phyloP scores from a whole-genome alignment of 2,329 filamentous ascomycete genomes.

The Chaetomiaceae sp. region DNA sequence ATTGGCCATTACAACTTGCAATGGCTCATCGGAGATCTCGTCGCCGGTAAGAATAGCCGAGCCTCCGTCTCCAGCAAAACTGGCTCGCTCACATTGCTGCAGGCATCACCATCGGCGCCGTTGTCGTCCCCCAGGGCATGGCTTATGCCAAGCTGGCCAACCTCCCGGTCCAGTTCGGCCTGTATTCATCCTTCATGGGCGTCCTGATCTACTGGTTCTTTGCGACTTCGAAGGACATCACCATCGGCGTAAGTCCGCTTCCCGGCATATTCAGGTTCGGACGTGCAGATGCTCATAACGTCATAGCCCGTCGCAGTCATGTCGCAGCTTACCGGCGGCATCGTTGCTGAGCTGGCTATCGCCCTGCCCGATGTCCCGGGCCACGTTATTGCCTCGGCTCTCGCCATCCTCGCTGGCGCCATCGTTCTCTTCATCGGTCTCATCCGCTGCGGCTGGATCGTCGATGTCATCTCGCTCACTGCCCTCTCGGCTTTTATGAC shows the following conservation, averaged over 20 bases:
- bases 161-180: slow-evolving; percentile 74
- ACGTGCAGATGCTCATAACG: slow-evolving; percentile 19
- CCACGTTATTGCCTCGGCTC: slow-evolving; percentile 69
- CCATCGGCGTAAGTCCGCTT: slow-evolving; percentile 68
- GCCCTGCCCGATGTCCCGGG: slow-evolving; percentile 52
- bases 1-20: slow-evolving; percentile 81
- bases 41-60: slow-evolving; percentile 62
- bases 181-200: slow-evolving; percentile 96
- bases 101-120: slow-evolving; percentile 53
- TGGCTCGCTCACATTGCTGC: slow-evolving; percentile 5
- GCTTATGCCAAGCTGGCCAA: slow-evolving; percentile 83
- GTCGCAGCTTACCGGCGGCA: slow-evolving; percentile 81
- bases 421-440: slow-evolving; percentile 78
- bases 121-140: slow-evolving; percentile 94
- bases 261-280: slow-evolving; percentile 3
- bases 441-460: slow-evolving; percentile 78
- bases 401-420: slow-evolving; percentile 71
- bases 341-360: slow-evolving; percentile 61
- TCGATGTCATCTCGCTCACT: slow-evolving; percentile 86
- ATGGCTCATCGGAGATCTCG: slow-evolving; percentile 84
- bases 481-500: slow-evolving; percentile 97
- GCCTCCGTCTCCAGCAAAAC: background rate
- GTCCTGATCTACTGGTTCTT: slow-evolving; percentile 97
- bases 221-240: slow-evolving; percentile 97
- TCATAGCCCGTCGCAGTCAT: slow-evolving; percentile 84